A percentile compares a stretch with the other conserved stretches of the same genome.
Conservation (phyloP, 495 filamentous ascomycete species). For the Xylaria flabelliformis region DNA sequence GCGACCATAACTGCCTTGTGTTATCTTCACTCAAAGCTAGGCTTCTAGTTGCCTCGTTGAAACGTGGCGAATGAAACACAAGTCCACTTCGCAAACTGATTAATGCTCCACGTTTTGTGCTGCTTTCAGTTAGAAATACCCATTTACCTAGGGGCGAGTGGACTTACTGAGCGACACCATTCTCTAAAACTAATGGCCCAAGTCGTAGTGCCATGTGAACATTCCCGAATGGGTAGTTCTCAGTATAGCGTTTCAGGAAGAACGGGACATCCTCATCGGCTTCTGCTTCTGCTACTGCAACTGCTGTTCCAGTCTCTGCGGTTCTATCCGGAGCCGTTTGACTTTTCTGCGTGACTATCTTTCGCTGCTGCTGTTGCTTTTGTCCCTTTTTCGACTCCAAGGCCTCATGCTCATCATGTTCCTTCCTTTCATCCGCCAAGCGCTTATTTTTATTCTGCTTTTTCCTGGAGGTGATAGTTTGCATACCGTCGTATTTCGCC, state of each 20-base stretch:
- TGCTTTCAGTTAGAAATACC: neutral
- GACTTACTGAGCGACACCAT: conserved; percentile 3
- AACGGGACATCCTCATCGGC: conserved; percentile 1
- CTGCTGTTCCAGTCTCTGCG: neutral
- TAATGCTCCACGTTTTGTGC: conserved; percentile 4
- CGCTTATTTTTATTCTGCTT: neutral
- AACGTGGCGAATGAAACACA: neutral
- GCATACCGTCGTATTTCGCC: conserved; percentile 7
- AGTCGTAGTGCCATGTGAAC: neutral
- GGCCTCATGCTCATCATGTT: neutral
- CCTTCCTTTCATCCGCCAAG: neutral
- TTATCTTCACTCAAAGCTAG: neutral
- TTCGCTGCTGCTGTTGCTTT: neutral
- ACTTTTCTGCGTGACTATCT: conserved; percentile 1
- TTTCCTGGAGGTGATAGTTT: conserved; percentile 3
- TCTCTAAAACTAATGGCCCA: conserved; percentile 5
- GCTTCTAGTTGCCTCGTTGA: neutral
- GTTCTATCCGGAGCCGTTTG: neutral
- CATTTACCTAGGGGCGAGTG: neutral
- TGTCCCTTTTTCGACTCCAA: neutral
- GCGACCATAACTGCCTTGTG: neutral
- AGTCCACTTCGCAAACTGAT: neutral
- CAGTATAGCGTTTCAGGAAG: conserved; percentile 6
- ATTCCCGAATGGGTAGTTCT: neutral
- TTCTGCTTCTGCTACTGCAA: conserved; percentile 6